Conservation (phyloP, 2,329 filamentous ascomycete genomes). For the Fusarium coffeatum region DNA sequence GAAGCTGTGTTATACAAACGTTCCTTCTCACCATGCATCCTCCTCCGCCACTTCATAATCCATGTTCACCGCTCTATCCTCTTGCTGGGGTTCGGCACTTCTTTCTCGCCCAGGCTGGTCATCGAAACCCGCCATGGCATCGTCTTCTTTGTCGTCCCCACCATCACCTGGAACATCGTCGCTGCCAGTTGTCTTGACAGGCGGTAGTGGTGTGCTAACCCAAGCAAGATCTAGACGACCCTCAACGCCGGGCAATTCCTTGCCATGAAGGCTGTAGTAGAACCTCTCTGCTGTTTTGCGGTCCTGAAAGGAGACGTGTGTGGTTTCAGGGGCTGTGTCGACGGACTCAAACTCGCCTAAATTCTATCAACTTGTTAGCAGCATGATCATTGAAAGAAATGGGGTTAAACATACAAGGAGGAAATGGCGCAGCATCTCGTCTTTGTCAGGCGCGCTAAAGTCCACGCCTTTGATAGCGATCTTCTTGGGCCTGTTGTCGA, state of each 20-base stretch:
- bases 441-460: conserved; percentile 70
- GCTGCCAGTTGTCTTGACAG: conserved; percentile 35
- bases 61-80: conserved; percentile 56
- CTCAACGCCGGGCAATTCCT: conserved; percentile 69
- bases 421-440: conserved; percentile 77
- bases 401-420: conserved; percentile 68
- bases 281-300: conserved; percentile 78
- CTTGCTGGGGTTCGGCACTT: conserved; percentile 39
- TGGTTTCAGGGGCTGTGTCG: conserved; percentile 58
- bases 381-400: background rate
- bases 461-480: conserved; percentile 73
- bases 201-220: conserved; percentile 55
- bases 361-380: conserved; percentile 56
- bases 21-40: conserved; percentile 56
- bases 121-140: conserved; percentile 43
- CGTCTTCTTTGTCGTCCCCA: conserved; percentile 46
- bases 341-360: conserved; percentile 72
- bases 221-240: conserved; percentile 75
- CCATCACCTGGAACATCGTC: conserved; percentile 8
- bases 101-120: conserved; percentile 31
- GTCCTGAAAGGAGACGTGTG: conserved; percentile 73
- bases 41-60: conserved; percentile 67
- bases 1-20: background rate
- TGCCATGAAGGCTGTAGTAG: conserved; percentile 67
- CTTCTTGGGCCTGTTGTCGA: conserved; percentile 81